Percentiles rank a stretch among this genome's conserved stretches.
phyloP scores from a whole-genome alignment of 2,329 filamentous ascomycete species.

The Botrytis medusae region DNA sequence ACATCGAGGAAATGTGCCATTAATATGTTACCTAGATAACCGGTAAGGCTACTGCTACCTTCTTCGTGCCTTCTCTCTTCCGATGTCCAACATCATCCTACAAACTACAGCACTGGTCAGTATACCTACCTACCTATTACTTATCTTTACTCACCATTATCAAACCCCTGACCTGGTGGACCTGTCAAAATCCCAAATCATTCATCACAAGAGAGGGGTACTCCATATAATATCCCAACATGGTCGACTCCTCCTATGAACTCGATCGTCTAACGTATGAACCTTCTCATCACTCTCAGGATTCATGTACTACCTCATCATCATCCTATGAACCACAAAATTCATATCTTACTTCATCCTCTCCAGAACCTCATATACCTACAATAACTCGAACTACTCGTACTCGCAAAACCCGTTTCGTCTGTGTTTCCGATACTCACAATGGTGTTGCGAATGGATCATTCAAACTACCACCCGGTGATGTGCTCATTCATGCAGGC shows the following conservation, averaged over 20 bases:
- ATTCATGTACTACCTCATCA: not conserved
- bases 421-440: constrained; percentile 77
- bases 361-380: not conserved
- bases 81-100: not conserved
- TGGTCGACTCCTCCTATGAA: not conserved
- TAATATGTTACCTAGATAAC: not conserved
- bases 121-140: not conserved
- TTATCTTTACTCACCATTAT: not conserved
- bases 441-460: constrained; percentile 54
- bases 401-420: constrained; percentile 57
- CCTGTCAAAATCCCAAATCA: not conserved
- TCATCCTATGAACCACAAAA: not conserved
- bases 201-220: not conserved
- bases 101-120: not conserved
- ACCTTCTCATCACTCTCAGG: not conserved
- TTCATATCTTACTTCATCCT: not conserved
- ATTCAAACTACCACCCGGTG: constrained; percentile 65
- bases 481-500: constrained; percentile 74
- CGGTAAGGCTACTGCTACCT: not conserved
- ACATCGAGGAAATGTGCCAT: not conserved
- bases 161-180: not conserved
- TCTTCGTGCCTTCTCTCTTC: not conserved
- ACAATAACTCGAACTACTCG: not conserved
- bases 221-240: not conserved
- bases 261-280: constrained; percentile 8